A percentile compares a stretch with the other conserved stretches of the same genome.
phyloP scores from a whole-genome alignment of 208 protist genomes.

The Trypanosoma grayi region DNA sequence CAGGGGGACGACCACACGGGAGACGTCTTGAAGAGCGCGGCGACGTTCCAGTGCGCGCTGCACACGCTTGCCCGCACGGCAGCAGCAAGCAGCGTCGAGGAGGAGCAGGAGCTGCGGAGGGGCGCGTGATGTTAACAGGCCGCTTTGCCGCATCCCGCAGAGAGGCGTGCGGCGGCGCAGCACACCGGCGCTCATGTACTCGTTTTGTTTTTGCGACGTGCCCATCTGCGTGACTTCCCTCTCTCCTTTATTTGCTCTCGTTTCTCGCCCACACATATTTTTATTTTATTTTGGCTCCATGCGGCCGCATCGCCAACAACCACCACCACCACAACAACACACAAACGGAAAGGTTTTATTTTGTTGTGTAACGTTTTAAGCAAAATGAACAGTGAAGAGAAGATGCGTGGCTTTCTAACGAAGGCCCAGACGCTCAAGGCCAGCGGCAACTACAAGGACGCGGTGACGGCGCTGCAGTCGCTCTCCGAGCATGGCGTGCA shows the following conservation, averaged over 20 bases:
- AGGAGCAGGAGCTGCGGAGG: constrained; percentile 12
- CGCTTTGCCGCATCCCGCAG: not conserved
- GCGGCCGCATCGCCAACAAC: too few species aligned
- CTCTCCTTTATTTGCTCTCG: too few species aligned
- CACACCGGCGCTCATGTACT: not conserved
- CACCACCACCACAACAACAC: not conserved
- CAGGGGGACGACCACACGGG: not conserved
- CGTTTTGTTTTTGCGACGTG: not conserved
- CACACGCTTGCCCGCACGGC: constrained; percentile 21
- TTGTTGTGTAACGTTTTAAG: not conserved
- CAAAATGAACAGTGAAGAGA: constrained; percentile 37
- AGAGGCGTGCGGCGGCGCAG: too few species aligned
- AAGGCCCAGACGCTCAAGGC: constrained; percentile 56
- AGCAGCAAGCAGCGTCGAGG: not conserved
- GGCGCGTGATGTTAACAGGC: not conserved
- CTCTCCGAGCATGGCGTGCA: constrained; percentile 33
- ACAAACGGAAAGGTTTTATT: not conserved
- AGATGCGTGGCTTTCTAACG: constrained; percentile 38
- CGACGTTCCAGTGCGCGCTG: constrained; percentile 10
- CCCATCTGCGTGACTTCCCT: not conserved
- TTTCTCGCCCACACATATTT: too few species aligned
- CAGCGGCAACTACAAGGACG: constrained; percentile 41
- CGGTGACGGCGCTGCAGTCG: constrained; percentile 42
- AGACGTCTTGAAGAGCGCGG: constrained; percentile 7
- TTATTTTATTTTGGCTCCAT: too few species aligned